A percentile compares a stretch with the other conserved stretches of the same genome.
Evolutionary conservation across 2,329 filamentous ascomycete genomes (phyloP).

Genomic region (Stagonosporopsis cucurbitacearum): DNA sequence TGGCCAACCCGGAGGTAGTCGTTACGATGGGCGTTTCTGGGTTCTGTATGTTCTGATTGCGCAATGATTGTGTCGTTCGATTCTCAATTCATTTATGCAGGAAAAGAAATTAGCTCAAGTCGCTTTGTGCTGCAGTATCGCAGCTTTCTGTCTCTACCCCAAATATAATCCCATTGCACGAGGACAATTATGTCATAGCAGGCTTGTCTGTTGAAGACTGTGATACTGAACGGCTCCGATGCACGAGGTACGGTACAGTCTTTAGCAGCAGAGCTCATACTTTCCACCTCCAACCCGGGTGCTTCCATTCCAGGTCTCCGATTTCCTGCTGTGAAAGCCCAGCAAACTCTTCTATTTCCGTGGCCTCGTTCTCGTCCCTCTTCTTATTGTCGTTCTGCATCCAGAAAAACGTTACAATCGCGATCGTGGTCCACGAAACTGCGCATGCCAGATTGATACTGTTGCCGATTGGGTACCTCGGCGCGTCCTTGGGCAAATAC

Average conservation of each 20-base stretch:
- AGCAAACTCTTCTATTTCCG: slow-evolving; percentile 54
- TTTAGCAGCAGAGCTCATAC: slow-evolving; percentile 19
- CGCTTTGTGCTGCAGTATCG: no score
- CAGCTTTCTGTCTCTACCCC: no score
- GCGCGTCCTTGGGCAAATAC: slow-evolving; percentile 65
- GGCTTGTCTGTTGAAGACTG: no score
- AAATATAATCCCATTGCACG: no score
- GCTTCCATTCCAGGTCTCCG: slow-evolving; percentile 67
- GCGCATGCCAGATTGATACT: slow-evolving; percentile 68
- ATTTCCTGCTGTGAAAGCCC: slow-evolving; percentile 61
- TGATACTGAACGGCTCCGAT: no score
- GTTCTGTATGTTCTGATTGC: no score
- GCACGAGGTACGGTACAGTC: neutral
- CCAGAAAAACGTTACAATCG: slow-evolving; percentile 57
- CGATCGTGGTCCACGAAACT: slow-evolving; percentile 40
- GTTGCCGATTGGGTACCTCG: slow-evolving; percentile 71
- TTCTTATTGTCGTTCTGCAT: slow-evolving; percentile 67
- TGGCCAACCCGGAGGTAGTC: slow-evolving; percentile 11
- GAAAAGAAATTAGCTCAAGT: no score
- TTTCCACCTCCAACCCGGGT: slow-evolving; percentile 67
- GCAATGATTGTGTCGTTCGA: no score
- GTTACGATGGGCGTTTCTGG: no score
- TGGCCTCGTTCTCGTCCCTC: slow-evolving; percentile 60
- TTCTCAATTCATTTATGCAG: no score
- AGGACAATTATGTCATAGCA: no score